Percentiles rank a stretch among this genome's conserved stretches.
Conservation (phyloP, 2,329 filamentous ascomycete genomes). For the Didymella lethalis region DNA sequence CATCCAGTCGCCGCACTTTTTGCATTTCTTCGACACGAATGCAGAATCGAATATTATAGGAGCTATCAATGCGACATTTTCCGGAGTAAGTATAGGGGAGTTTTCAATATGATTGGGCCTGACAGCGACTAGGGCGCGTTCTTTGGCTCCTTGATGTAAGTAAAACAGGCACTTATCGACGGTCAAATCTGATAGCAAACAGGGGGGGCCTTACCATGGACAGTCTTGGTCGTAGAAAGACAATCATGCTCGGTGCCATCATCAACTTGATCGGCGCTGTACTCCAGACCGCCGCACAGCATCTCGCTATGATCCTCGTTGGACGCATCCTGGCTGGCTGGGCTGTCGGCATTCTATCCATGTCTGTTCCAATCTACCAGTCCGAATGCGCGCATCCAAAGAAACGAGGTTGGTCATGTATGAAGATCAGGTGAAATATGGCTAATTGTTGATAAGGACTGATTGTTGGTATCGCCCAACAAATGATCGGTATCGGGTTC, state of each 20-base stretch:
- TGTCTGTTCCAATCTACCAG: constrained; percentile 69
- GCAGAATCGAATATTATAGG: constrained; percentile 63
- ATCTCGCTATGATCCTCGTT: constrained; percentile 64
- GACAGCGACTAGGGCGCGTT: constrained; percentile 54
- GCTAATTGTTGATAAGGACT: constrained; percentile 44
- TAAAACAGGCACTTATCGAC: neutral
- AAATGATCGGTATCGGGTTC: constrained; percentile 66
- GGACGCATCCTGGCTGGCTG: constrained; percentile 67
- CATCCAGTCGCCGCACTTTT: constrained; percentile 64
- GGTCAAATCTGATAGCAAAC: neutral
- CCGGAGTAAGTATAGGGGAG: constrained; percentile 43
- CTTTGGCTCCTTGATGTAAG: constrained; percentile 60
- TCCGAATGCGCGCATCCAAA: constrained; percentile 68
- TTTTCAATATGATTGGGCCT: neutral
- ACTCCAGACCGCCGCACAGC: constrained; percentile 66
- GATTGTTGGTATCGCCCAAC: constrained; percentile 64
- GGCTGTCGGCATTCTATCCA: constrained; percentile 66
- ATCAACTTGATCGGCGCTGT: constrained; percentile 66
- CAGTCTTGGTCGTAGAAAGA: constrained; percentile 65
- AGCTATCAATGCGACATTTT: constrained; percentile 70
- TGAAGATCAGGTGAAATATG: neutral
- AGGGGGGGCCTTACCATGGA: constrained; percentile 67
- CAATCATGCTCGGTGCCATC: constrained; percentile 66
- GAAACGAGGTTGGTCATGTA: constrained; percentile 57
- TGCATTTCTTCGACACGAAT: constrained; percentile 63